A percentile compares a stretch with the other conserved stretches of the same genome.
phyloP scores from a whole-genome alignment of 208 protist species.

The Trypanosoma melophagium region DNA sequence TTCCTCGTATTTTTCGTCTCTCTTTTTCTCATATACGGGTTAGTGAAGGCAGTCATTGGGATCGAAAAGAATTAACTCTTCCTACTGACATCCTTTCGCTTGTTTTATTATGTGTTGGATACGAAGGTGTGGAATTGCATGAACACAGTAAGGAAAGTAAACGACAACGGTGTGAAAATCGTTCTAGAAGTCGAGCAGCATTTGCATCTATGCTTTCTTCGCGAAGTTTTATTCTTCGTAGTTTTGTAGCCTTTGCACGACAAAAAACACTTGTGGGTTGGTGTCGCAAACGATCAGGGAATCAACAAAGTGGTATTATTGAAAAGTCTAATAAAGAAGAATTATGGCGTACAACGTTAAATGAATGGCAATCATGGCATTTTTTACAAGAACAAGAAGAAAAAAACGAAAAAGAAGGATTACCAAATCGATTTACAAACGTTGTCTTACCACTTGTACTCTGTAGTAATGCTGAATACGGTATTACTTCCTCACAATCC shows the following conservation, averaged over 20 bases:
- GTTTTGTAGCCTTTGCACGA: conserved; percentile 53
- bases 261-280: conserved; percentile 29
- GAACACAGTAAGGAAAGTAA: not conserved
- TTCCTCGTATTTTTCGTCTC: conserved; percentile 77
- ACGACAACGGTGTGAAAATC: not conserved
- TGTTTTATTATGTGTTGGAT: conserved; percentile 73
- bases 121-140: conserved; percentile 26
- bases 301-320: not conserved
- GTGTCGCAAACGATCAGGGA: conserved; percentile 24
- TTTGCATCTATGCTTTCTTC: conserved; percentile 49
- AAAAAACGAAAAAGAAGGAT: not conserved
- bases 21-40: conserved; percentile 79
- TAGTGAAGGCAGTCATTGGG: conserved; percentile 8
- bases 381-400: not conserved
- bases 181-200: conserved; percentile 31
- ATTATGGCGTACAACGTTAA: conserved; percentile 2
- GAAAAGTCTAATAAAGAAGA: not conserved
- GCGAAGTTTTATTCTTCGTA: conserved; percentile 63
- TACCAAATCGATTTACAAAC: not conserved
- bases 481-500: not conserved
- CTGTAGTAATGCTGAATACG: conserved; percentile 5
- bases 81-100: conserved; percentile 84
- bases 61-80: conserved; percentile 24
- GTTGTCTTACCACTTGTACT: conserved; percentile 17
- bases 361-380: conserved; percentile 6